Evolutionary conservation across 2,329 filamentous ascomycete species (phyloP).

Genomic region (Aspergillus hiratsukae): DNA sequence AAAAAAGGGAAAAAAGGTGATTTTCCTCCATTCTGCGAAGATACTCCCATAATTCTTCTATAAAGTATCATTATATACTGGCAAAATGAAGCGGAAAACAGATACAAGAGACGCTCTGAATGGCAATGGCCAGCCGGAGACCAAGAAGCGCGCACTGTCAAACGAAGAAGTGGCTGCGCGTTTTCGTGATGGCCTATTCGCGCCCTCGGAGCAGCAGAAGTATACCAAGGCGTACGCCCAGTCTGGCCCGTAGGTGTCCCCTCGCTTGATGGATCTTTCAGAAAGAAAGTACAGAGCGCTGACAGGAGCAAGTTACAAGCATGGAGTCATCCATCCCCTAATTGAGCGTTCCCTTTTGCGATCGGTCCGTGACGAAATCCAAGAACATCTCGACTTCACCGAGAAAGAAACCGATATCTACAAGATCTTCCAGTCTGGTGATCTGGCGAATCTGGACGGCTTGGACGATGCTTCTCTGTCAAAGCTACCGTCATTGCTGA

Average conservation of each 20-base stretch:
- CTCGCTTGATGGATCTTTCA: background rate
- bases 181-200: conserved; percentile 44
- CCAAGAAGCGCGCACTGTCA: conserved; percentile 38
- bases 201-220: conserved; percentile 35
- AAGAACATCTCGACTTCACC: conserved; percentile 87
- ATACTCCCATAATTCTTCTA: background rate
- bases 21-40: conserved; percentile 1
- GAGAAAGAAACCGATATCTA: conserved; percentile 99
- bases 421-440: conserved; percentile 97
- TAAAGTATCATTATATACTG: background rate
- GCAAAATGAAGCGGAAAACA: conserved; percentile 44
- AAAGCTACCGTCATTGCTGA: conserved; percentile 82
- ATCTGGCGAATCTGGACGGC: conserved; percentile 93
- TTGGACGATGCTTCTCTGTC: conserved; percentile 80
- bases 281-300: background rate
- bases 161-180: conserved; percentile 35
- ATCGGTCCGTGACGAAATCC: conserved; percentile 81
- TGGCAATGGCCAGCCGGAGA: conserved; percentile 30
- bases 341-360: conserved; percentile 79
- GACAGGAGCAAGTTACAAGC: conserved; percentile 63
- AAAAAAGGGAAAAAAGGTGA: conserved; percentile 10
- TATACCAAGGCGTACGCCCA: conserved; percentile 41
- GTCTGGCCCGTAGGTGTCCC: conserved; percentile 38
- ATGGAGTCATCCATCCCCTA: conserved; percentile 79
- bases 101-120: conserved; percentile 25